Percentiles rank a stretch among this genome's conserved stretches.
Evolutionary conservation across 257 asterid species (phyloP).

Genomic region (Catharanthus roseus): DNA sequence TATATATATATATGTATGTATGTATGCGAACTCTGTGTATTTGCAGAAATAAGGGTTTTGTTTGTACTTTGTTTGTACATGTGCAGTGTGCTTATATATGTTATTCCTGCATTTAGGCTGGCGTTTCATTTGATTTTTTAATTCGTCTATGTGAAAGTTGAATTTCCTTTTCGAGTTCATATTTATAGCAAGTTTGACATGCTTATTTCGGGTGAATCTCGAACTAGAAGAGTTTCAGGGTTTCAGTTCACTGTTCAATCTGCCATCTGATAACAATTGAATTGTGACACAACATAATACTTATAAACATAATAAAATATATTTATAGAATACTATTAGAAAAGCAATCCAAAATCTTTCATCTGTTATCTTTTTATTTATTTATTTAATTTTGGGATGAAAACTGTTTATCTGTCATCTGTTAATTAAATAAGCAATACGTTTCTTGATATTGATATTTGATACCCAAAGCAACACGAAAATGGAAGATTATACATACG

Average conservation of each 20-base stretch:
- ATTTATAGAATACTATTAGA: not conserved
- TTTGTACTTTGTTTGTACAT: no score
- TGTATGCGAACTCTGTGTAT: no score
- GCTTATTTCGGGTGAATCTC: not conserved
- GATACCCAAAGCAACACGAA: not conserved
- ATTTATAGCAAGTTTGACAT: not conserved
- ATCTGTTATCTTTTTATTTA: no score
- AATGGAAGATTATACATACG: not conserved
- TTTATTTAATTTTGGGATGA: no score
- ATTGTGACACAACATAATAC: not conserved
- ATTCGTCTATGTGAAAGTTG: not conserved
- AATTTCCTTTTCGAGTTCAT: not conserved
- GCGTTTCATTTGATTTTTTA: not conserved
- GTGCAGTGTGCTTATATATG: not conserved
- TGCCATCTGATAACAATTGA: not conserved
- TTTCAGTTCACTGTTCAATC: not conserved
- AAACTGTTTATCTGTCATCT: no score
- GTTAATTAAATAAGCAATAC: not conserved
- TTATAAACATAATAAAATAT: no score
- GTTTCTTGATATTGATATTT: not conserved
- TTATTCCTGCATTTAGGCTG: not conserved
- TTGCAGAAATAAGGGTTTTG: not conserved
- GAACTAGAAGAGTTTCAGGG: not conserved
- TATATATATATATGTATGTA: not conserved
- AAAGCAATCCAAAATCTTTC: not conserved